Evolutionary conservation across 805 yeast genomes (phyloP).

Genomic region (Yarrowia divulgata): DNA sequence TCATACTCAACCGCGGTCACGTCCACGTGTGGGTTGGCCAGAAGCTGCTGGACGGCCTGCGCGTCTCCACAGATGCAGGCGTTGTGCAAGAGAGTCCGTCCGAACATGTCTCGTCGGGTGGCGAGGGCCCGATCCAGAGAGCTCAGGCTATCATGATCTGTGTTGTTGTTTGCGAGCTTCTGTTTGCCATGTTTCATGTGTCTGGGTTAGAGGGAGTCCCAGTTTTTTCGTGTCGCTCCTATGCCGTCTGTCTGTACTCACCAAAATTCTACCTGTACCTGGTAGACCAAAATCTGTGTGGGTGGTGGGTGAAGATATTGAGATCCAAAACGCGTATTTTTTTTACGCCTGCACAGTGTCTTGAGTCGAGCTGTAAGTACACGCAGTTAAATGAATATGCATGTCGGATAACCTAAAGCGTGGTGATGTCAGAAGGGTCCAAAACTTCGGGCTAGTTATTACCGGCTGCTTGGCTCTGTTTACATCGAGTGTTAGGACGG

Average conservation of each 20-base stretch:
- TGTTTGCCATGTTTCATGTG: constrained; percentile 36
- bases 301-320: constrained; percentile 9
- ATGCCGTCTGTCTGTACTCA: neutral
- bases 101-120: constrained; percentile 68
- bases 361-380: constrained; percentile 5
- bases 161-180: constrained; percentile 28
- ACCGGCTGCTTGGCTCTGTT: neutral
- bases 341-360: neutral
- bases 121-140: constrained; percentile 49
- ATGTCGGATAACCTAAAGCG: constrained; percentile 22
- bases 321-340: constrained; percentile 22
- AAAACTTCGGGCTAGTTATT: neutral
- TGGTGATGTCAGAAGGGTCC: neutral
- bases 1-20: constrained; percentile 65
- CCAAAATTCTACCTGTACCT: constrained; percentile 18
- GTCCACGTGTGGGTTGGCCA: constrained; percentile 59
- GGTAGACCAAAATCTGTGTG: constrained; percentile 28
- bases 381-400: constrained; percentile 31
- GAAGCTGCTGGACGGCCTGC: constrained; percentile 53
- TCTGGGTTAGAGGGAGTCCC: constrained; percentile 20
- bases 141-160: constrained; percentile 34
- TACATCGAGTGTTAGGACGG: neutral
- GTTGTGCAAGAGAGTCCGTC: constrained; percentile 55
- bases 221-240: neutral
- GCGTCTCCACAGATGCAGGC: constrained; percentile 48